These are phyloP conservation scores for Cladosporium sphaerospermum DNA, from an alignment of 2,329 filamentous ascomycete species.

Conservation along the genomic window DNA sequence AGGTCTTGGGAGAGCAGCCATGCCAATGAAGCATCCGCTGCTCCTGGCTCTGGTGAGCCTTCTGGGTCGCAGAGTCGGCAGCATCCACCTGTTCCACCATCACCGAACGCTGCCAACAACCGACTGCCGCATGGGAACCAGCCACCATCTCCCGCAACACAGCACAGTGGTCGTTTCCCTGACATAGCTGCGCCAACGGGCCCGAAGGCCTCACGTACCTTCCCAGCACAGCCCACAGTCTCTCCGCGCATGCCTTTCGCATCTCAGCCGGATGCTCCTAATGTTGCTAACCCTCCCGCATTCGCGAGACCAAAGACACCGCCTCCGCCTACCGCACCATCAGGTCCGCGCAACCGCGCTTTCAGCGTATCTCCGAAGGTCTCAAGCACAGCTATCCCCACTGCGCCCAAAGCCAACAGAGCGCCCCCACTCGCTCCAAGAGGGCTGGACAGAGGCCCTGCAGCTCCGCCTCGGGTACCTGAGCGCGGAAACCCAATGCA, in stretches of 20 bases:
- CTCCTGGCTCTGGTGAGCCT: slow-evolving; percentile 18
- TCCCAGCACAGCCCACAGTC: slow-evolving; percentile 17
- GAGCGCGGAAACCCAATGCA: slow-evolving; percentile 7
- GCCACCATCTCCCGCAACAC: slow-evolving; percentile 20
- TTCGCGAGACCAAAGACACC: slow-evolving; percentile 6
- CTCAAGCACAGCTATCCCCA: slow-evolving; percentile 27
- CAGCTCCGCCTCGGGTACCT: slow-evolving; percentile 14
- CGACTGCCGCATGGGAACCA: slow-evolving; percentile 19
- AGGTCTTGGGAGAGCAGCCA: slow-evolving; percentile 23
- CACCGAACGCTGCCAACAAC: slow-evolving; percentile 18
- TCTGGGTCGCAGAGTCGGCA: slow-evolving; percentile 9
- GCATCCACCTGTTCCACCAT: slow-evolving; percentile 15
- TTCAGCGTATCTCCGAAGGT: slow-evolving; percentile 32
- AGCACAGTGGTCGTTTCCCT: slow-evolving; percentile 18
- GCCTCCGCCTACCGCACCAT: slow-evolving; percentile 27
- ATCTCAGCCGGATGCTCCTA: slow-evolving; percentile 19
- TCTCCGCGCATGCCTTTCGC: slow-evolving; percentile 25
- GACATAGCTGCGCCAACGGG: slow-evolving; percentile 27
- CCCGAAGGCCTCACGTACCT: slow-evolving; percentile 24
- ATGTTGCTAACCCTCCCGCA: not conserved
- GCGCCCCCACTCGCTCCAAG: slow-evolving; percentile 23
- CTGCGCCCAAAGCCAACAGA: slow-evolving; percentile 31
- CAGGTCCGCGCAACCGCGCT: slow-evolving; percentile 27
- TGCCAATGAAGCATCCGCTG: slow-evolving; percentile 23
- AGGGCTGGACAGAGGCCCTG: slow-evolving; percentile 18